A percentile compares a stretch with the other conserved stretches of the same genome.
These are phyloP conservation scores for Crithidia bombi DNA, from an alignment of 208 protist genomes.

Conservation along the genomic window DNA sequence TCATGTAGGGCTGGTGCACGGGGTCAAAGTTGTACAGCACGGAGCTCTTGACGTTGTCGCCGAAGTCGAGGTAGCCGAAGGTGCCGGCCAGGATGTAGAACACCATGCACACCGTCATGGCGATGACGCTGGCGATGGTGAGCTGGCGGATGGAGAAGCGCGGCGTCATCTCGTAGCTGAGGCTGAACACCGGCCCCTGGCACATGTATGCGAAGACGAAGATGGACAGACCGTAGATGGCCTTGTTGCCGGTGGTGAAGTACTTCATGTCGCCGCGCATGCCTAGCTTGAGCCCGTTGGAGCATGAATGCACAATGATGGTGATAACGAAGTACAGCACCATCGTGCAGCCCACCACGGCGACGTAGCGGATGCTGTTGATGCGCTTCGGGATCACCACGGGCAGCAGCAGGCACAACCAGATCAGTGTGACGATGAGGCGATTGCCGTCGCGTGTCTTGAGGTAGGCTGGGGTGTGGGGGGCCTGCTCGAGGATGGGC, in stretches of 20 bases:
- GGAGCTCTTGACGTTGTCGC: slow-evolving; percentile 30
- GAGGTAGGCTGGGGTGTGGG: slow-evolving; percentile 38
- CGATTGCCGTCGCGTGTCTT: slow-evolving; percentile 37
- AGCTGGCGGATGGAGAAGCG: slow-evolving; percentile 36
- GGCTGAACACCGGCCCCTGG: slow-evolving; percentile 52
- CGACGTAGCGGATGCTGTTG: slow-evolving; percentile 76
- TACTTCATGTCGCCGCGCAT: slow-evolving; percentile 36
- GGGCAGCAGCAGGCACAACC: slow-evolving; percentile 66
- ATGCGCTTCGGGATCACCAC: slow-evolving; percentile 62
- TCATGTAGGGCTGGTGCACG: slow-evolving; percentile 35
- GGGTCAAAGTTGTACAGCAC: slow-evolving; percentile 63
- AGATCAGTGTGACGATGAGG: slow-evolving; percentile 51
- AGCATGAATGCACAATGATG: slow-evolving; percentile 52
- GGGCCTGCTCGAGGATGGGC: slow-evolving; percentile 36
- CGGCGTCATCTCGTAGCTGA: slow-evolving; percentile 54
- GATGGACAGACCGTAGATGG: slow-evolving; percentile 46
- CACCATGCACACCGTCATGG: slow-evolving; percentile 52
- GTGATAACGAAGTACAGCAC: slow-evolving; percentile 62
- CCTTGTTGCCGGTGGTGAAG: slow-evolving; percentile 33
- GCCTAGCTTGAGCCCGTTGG: slow-evolving; percentile 35
- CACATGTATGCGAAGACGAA: slow-evolving; percentile 73
- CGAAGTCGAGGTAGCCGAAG: slow-evolving; percentile 75
- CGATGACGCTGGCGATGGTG: slow-evolving; percentile 35
- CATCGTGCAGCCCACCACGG: slow-evolving; percentile 44
- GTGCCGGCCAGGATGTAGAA: slow-evolving; percentile 69